Percentiles rank a stretch among this genome's conserved stretches.
These are phyloP conservation scores for Pythium insidiosum DNA, from an alignment of 352 stramenopile genomes.

Conservation along the genomic window DNA sequence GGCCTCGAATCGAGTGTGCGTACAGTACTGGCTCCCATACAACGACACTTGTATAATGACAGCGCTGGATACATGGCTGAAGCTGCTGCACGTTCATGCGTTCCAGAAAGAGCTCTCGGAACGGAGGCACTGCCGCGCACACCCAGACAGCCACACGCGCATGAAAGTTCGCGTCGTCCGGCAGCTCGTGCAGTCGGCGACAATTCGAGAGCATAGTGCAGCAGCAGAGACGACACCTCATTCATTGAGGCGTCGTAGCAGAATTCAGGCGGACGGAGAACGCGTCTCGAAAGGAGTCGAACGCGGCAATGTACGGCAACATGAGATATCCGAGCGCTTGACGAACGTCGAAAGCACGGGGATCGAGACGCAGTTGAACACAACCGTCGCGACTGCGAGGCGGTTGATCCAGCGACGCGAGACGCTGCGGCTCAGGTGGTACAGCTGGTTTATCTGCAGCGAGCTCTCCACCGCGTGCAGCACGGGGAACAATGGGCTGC, in stretches of 20 bases:
- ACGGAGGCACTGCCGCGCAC: constrained; percentile 1
- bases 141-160: not conserved
- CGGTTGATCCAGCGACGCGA: not conserved
- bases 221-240: constrained; percentile 4
- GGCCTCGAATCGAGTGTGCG: too few species aligned
- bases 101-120: constrained; percentile 1
- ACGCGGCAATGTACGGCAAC: constrained; percentile 3
- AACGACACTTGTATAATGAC: too few species aligned
- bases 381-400: not conserved
- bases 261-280: not conserved
- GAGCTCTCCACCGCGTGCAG: not conserved
- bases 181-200: not conserved
- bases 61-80: not conserved
- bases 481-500: constrained; percentile 2
- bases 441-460: not conserved
- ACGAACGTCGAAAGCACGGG: not conserved
- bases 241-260: constrained; percentile 3
- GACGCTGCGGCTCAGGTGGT: not conserved
- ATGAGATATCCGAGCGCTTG: not conserved
- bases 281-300: not conserved
- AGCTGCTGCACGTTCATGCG: constrained; percentile 3
- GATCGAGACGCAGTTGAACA: constrained; percentile 3
- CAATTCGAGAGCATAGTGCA: constrained; percentile 2
- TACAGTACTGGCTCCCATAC: too few species aligned
- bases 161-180: constrained; percentile 1